phyloP scores from a whole-genome alignment of 2,329 filamentous ascomycete species.

The Colletotrichum melonis region DNA sequence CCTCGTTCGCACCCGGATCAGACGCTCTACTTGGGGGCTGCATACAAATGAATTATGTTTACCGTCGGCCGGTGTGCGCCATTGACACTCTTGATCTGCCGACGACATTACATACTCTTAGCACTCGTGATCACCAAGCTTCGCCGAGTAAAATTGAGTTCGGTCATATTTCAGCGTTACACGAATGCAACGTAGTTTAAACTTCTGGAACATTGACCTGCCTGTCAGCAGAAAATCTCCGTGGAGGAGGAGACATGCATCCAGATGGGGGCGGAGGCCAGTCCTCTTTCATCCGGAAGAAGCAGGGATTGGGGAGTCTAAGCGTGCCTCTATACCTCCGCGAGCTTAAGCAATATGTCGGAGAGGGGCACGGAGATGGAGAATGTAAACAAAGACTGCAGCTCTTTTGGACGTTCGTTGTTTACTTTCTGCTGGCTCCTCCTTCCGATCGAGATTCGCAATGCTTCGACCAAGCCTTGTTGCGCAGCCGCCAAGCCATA shows the following conservation, averaged over 20 bases:
- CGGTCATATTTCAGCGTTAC: background rate
- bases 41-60: too few relatives aligned
- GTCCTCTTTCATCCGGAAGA: background rate
- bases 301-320: background rate
- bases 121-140: background rate
- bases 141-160: background rate
- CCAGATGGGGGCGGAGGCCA: conserved; percentile 3
- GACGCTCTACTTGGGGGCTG: too few relatives aligned
- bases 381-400: background rate
- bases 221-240: background rate
- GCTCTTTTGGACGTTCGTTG: background rate
- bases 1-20: background rate
- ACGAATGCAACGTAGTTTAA: background rate
- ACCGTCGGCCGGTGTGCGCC: too few relatives aligned
- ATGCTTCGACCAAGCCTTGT: background rate
- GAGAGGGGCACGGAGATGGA: background rate
- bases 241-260: background rate
- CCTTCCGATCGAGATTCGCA: background rate
- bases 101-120: background rate
- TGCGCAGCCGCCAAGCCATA: background rate
- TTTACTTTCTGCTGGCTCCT: background rate
- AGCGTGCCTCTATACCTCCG: background rate
- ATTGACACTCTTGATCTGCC: background rate
- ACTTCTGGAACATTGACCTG: background rate
- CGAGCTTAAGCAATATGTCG: background rate